Evolutionary conservation across 2,329 filamentous ascomycete species (phyloP).

Genomic region (Aspergillus niger): DNA sequence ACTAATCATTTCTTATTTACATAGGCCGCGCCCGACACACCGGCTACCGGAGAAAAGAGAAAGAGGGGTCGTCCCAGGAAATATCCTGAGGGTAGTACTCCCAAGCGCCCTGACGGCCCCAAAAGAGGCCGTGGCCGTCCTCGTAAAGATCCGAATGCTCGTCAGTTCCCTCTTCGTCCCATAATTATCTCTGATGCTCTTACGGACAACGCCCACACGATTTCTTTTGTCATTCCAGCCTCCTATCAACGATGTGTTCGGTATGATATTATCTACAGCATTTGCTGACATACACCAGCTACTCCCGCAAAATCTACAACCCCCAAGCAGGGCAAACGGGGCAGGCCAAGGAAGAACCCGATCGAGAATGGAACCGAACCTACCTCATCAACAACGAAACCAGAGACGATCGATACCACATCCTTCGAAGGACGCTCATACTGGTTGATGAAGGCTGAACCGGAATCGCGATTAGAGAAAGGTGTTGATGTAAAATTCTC

Average conservation of each 20-base stretch:
- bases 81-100: constrained; percentile 26
- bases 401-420: constrained; percentile 16
- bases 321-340: constrained; percentile 25
- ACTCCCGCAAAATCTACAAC: constrained; percentile 20
- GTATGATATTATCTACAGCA: not conserved
- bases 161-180: not conserved
- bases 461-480: constrained; percentile 81
- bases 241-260: not conserved
- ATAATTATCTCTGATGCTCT: not conserved
- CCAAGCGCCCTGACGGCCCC: constrained; percentile 29
- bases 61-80: constrained; percentile 40
- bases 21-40: constrained; percentile 19
- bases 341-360: constrained; percentile 28
- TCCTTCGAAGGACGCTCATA: constrained; percentile 52
- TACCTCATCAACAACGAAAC: constrained; percentile 19
- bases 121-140: constrained; percentile 39
- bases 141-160: constrained; percentile 26
- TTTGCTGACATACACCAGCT: constrained; percentile 12
- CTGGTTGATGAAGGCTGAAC: constrained; percentile 87
- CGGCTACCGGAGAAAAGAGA: constrained; percentile 33
- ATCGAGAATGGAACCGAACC: constrained; percentile 20
- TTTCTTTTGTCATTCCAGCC: not conserved
- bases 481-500: constrained; percentile 90
- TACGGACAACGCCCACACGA: not conserved
- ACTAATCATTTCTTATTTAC: not conserved